phyloP scores from a whole-genome alignment of 2,329 filamentous ascomycete species.

The Pseudogymnoascus sp. region DNA sequence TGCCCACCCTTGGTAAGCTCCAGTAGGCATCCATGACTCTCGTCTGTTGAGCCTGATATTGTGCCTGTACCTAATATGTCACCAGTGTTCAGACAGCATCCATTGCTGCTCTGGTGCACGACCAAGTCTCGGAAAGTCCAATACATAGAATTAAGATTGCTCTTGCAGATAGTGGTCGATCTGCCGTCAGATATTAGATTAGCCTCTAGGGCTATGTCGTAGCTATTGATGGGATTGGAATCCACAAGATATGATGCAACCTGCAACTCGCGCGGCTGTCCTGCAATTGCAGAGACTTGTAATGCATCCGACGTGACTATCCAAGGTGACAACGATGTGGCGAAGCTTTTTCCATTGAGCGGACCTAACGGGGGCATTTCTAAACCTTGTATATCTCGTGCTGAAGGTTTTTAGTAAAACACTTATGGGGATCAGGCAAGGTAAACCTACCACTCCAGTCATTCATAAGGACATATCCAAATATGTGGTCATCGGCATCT shows the following conservation, averaged over 20 bases:
- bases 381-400: constrained; percentile 52
- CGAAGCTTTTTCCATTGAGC: constrained; percentile 53
- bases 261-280: constrained; percentile 15
- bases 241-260: constrained; percentile 30
- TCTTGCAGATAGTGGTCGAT: constrained; percentile 25
- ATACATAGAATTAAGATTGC: constrained; percentile 29
- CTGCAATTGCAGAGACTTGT: constrained; percentile 17
- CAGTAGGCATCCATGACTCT: constrained; percentile 33
- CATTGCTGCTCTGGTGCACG: constrained; percentile 31
- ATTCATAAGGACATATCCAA: constrained; percentile 54
- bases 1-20: constrained; percentile 27
- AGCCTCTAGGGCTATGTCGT: constrained; percentile 26
- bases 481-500: constrained; percentile 50
- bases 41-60: constrained; percentile 29
- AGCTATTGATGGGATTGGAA: constrained; percentile 28
- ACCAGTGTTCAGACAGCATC: constrained; percentile 32
- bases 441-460: constrained; percentile 44
- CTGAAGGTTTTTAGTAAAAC: constrained; percentile 19
- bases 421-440: neutral
- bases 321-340: constrained; percentile 54
- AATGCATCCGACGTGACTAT: constrained; percentile 52
- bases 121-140: constrained; percentile 34
- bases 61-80: constrained; percentile 38
- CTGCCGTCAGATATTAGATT: constrained; percentile 23
- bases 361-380: constrained; percentile 56